These are phyloP conservation scores for Clitoria ternatea DNA, from an alignment of 306 rosid genomes.

Conservation along the genomic window DNA sequence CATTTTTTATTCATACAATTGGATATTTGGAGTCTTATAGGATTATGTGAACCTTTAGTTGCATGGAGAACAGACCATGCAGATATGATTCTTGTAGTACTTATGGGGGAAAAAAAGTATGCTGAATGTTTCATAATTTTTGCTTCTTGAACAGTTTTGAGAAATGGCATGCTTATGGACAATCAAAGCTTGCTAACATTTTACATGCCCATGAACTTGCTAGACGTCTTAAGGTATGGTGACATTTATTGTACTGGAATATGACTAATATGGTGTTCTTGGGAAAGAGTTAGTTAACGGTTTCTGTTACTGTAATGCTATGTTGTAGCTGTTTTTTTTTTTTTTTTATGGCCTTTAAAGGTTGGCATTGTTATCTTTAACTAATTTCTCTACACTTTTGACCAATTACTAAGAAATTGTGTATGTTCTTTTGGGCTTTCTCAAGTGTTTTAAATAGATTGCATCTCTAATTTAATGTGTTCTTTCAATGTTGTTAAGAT, in stretches of 20 bases:
- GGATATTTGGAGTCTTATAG: not conserved
- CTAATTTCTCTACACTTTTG: not conserved
- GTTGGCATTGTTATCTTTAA: not conserved
- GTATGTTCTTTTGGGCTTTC: not conserved
- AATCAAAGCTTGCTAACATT: conserved; percentile 81
- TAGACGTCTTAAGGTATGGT: conserved; percentile 50
- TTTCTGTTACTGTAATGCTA: not conserved
- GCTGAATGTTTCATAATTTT: not conserved
- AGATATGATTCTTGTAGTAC: not conserved
- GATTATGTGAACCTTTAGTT: not conserved
- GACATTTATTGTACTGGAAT: not conserved
- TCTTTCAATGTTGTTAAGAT: no score
- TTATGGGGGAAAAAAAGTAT: not conserved
- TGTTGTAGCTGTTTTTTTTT: not conserved
- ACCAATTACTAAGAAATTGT: not conserved
- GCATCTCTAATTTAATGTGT: not conserved
- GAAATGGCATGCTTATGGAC: conserved; percentile 66
- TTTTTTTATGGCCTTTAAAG: not conserved
- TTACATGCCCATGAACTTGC: conserved; percentile 84
- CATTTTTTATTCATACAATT: not conserved
- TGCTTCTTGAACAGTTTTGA: conserved; percentile 42
- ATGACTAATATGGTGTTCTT: not conserved
- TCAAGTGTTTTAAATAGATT: not conserved
- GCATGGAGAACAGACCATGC: not conserved
- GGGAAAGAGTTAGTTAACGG: not conserved